These are phyloP conservation scores for Aegilops tauschii DNA, from an alignment of 176 grass and related monocot genomes.

Conservation along the genomic window DNA sequence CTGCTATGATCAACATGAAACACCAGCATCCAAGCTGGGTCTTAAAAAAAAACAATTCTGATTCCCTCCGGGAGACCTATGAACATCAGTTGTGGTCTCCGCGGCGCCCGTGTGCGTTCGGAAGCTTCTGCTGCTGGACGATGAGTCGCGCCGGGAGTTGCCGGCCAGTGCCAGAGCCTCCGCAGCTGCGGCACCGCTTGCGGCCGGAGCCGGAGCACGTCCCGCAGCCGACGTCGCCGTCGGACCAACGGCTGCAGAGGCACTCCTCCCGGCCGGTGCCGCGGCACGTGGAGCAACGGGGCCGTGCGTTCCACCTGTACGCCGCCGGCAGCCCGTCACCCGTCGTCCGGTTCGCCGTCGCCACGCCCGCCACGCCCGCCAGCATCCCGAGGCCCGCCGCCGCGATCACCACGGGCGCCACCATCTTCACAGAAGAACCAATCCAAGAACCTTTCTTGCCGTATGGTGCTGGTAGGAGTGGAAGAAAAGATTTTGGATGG, in stretches of 20 bases:
- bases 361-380: slow-evolving; percentile 64
- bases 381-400: slow-evolving; percentile 85
- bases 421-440: background rate
- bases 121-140: slow-evolving; percentile 19
- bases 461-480: no score
- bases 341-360: slow-evolving; percentile 58
- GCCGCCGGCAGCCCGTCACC: slow-evolving; percentile 31
- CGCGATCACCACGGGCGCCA: slow-evolving; percentile 61
- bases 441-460: background rate
- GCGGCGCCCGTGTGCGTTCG: background rate
- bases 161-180: slow-evolving; percentile 68
- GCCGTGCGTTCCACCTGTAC: slow-evolving; percentile 38
- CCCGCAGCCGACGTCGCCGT: slow-evolving; percentile 81
- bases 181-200: slow-evolving; percentile 78
- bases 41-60: background rate
- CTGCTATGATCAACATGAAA: no score
- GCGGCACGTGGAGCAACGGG: slow-evolving; percentile 74
- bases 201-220: slow-evolving; percentile 73
- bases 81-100: background rate
- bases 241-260: slow-evolving; percentile 87
- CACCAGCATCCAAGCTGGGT: no score
- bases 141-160: slow-evolving; percentile 55
- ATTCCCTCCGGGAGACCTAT: background rate
- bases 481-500: no score
- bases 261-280: slow-evolving; percentile 74